Percentiles rank a stretch among this genome's conserved stretches.
These are phyloP conservation scores for Hansenula anomala DNA, from an alignment of 1,139 yeast genomes.

Conservation along the genomic window DNA sequence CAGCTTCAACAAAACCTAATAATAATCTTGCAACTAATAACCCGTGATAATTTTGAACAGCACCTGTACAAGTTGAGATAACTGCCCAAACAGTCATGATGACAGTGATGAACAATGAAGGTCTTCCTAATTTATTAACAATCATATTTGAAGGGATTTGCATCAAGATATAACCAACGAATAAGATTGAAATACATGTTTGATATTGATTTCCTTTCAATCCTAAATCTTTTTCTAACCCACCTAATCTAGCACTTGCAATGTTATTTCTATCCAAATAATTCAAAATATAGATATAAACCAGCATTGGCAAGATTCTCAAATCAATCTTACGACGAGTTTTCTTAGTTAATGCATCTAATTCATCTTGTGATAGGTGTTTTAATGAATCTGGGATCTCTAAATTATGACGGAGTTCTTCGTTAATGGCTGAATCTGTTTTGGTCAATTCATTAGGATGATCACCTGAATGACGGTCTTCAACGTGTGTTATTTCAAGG, in stretches of 20 bases:
- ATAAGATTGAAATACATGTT: slow-evolving; percentile 48
- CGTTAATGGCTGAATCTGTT: background rate
- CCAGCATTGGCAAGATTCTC: slow-evolving; percentile 51
- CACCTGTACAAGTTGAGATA: slow-evolving; percentile 40
- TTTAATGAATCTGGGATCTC: background rate
- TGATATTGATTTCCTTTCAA: slow-evolving; percentile 46
- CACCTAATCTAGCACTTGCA: slow-evolving; percentile 56
- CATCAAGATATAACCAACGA: slow-evolving; percentile 54
- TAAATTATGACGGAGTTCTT: slow-evolving; percentile 1
- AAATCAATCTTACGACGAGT: slow-evolving; percentile 44
- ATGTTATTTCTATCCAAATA: slow-evolving; percentile 55
- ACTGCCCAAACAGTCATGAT: slow-evolving; percentile 54
- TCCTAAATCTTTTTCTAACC: slow-evolving; percentile 46
- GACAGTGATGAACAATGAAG: slow-evolving; percentile 42
- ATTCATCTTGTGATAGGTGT: background rate
- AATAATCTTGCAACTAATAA: slow-evolving; percentile 34
- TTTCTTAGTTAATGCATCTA: slow-evolving; percentile 16
- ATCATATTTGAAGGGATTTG: slow-evolving; percentile 50
- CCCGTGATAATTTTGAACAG: slow-evolving; percentile 33
- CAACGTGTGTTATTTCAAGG: background rate
- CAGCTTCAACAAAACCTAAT: slow-evolving; percentile 45
- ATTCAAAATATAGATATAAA: slow-evolving; percentile 49
- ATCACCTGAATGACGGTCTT: background rate
- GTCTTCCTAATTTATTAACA: slow-evolving; percentile 40
- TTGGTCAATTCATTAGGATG: background rate